These are phyloP conservation scores for Scheffersomyces parashehatae DNA, from an alignment of 1,139 yeast genomes.

Conservation along the genomic window DNA sequence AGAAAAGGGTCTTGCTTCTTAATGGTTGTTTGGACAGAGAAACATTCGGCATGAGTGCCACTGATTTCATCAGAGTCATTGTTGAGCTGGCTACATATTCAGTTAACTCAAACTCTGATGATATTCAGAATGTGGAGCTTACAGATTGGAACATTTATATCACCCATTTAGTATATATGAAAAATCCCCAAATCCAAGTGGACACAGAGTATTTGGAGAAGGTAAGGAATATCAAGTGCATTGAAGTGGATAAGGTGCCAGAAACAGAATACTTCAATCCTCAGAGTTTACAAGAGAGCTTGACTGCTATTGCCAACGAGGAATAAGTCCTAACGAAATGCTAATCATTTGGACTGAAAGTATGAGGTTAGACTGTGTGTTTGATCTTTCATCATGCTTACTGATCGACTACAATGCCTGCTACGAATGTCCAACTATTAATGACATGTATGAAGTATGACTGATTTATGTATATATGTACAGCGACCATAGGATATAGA, in stretches of 20 bases:
- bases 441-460: too few species aligned
- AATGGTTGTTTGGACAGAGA: constrained; percentile 80
- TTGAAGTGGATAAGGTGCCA: constrained; percentile 36
- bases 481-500: too few species aligned
- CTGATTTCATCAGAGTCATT: constrained; percentile 56
- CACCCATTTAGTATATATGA: constrained; percentile 59
- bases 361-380: too few species aligned
- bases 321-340: background rate
- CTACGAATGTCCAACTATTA: too few species aligned
- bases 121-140: background rate
- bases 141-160: constrained; percentile 44
- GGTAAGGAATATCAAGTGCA: constrained; percentile 46
- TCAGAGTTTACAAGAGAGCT: constrained; percentile 33
- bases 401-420: too few species aligned
- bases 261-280: constrained; percentile 36
- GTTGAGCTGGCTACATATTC: constrained; percentile 51
- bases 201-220: constrained; percentile 36
- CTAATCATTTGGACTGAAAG: too few species aligned
- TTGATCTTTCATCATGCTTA: too few species aligned
- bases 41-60: constrained; percentile 65
- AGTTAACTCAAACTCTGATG: constrained; percentile 15
- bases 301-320: constrained; percentile 14
- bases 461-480: too few species aligned
- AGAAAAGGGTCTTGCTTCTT: constrained; percentile 56
- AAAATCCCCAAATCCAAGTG: constrained; percentile 48